Base-by-base conservation (phyloP, 208 protist genomes). In the Wallacemonas sp. region DNA sequence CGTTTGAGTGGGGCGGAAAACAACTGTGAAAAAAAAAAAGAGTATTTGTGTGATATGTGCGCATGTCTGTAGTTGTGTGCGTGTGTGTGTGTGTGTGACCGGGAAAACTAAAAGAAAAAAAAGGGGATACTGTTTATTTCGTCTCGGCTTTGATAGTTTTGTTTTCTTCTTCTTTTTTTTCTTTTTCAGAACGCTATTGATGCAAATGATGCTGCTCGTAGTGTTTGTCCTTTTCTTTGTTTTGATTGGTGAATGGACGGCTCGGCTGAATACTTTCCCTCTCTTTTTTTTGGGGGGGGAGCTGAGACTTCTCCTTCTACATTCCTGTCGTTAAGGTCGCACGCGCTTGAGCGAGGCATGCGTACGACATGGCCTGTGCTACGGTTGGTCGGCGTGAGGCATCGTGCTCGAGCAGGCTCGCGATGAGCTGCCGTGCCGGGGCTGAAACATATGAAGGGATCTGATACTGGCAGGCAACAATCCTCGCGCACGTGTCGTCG, bases 401-500 rank as follows among this genome's bases (percentile, higher is more conserved):
- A 47, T 86, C 75, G 2, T 78, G 28, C 17, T 55, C 36, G 1
- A 93, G 63, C 22, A 93, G 58, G 34, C 49, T 68, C 39, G 68
- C 42, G 41, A 93, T 39, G 14, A 93, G 44, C 42, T 84, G 61
- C 30, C 61, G 39, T 14, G 79, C 80, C 0, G 64, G 62, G 8
- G 56, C 55, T 8, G 77, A 73, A 6, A 93, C 68, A 53, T 77
- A 80, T 26, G 55, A 8, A 0, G 86, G 77, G 27, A 92, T 84
- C 9, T 34, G 30, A 65, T 80, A 96, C 30, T 90, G 72, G 39
- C 77, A 83, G n/a, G 68, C 54, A 1, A 76, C 71, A 39, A 90
- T 90, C 31, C 73, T 68, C 28, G 55, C 47, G 14, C 71, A 86
- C 64, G 86, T 83, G 15, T 76, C 77, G 34, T 86, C 68, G 14